phyloP scores from a whole-genome alignment of 371 early-diverging fungal genomes.

The Mucor lusitanicus region DNA sequence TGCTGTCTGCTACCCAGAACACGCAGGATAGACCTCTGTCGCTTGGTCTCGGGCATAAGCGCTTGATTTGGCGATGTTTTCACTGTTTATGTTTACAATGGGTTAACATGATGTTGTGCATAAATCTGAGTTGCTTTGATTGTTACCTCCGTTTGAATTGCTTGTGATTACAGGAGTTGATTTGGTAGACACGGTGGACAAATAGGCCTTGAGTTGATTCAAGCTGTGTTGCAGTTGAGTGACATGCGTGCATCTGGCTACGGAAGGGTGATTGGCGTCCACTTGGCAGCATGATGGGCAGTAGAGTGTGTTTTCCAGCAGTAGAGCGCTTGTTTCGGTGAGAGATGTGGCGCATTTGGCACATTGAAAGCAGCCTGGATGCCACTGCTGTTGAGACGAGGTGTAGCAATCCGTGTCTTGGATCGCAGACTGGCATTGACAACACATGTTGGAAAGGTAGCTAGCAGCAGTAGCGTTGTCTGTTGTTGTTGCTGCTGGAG shows the following conservation, averaged over 20 bases:
- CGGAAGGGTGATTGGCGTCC: not conserved
- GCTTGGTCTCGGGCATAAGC: constrained; percentile 9
- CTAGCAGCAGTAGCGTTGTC: too few species aligned
- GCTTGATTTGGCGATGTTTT: constrained; percentile 2
- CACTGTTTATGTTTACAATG: not conserved
- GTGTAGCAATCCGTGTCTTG: constrained; percentile 9
- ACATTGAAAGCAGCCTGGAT: constrained; percentile 78
- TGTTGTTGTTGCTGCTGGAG: not conserved
- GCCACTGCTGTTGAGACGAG: constrained; percentile 55
- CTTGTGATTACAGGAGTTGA: not conserved
- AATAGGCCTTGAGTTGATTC: not conserved
- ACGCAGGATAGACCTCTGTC: constrained; percentile 8
- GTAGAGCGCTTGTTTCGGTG: constrained; percentile 16
- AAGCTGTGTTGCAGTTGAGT: not conserved
- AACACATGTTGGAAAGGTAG: not conserved
- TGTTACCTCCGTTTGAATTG: constrained; percentile 2
- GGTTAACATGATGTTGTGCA: not conserved
- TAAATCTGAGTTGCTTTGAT: not conserved
- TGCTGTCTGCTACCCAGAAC: not conserved
- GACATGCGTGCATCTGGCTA: constrained; percentile 4
- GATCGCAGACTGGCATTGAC: constrained; percentile 7
- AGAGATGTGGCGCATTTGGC: constrained; percentile 53
- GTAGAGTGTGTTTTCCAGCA: not conserved
- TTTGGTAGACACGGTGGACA: not conserved
- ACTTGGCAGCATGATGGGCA: constrained; percentile 5